Percentiles rank a stretch among this genome's conserved stretches.
Evolutionary conservation across 495 filamentous ascomycete species (phyloP).

Genomic region (Choiromyces venosus): DNA sequence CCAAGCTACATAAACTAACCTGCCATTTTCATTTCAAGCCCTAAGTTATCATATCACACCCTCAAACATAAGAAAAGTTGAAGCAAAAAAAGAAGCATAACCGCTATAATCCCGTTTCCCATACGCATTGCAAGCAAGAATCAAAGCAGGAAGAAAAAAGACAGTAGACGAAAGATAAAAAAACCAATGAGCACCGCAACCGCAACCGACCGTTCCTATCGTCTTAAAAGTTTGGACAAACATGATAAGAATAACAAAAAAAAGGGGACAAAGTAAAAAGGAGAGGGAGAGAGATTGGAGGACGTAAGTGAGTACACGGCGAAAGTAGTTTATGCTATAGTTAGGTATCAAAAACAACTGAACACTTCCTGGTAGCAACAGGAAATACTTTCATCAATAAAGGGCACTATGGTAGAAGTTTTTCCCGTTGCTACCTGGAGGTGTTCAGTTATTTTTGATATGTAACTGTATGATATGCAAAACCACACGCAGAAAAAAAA

Average conservation of each 20-base stretch:
- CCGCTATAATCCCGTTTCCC: constrained; percentile 2
- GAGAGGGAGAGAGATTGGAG: not conserved
- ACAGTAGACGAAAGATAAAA: not conserved
- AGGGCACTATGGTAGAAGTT: too few relatives aligned
- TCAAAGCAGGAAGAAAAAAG: not conserved
- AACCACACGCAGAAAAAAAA: not conserved
- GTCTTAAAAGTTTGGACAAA: not conserved
- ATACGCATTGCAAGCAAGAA: not conserved
- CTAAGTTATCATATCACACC: too few relatives aligned
- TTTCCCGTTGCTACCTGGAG: too few relatives aligned
- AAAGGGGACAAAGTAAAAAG: not conserved
- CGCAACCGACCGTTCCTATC: not conserved
- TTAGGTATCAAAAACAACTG: too few relatives aligned
- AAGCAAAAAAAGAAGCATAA: not conserved
- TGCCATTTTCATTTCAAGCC: not conserved
- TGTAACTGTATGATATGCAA: too few relatives aligned
- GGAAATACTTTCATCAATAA: too few relatives aligned
- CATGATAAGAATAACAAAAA: not conserved
- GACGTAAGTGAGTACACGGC: not conserved
- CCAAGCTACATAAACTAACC: not conserved
- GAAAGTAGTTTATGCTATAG: not conserved
- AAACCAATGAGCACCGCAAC: not conserved
- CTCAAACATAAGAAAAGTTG: not conserved
- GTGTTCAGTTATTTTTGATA: too few relatives aligned
- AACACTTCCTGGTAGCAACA: too few relatives aligned